Percentiles rank a stretch among this genome's conserved stretches.
Conservation (phyloP, 2,329 filamentous ascomycete species). For the Diaporthe australafricana region DNA sequence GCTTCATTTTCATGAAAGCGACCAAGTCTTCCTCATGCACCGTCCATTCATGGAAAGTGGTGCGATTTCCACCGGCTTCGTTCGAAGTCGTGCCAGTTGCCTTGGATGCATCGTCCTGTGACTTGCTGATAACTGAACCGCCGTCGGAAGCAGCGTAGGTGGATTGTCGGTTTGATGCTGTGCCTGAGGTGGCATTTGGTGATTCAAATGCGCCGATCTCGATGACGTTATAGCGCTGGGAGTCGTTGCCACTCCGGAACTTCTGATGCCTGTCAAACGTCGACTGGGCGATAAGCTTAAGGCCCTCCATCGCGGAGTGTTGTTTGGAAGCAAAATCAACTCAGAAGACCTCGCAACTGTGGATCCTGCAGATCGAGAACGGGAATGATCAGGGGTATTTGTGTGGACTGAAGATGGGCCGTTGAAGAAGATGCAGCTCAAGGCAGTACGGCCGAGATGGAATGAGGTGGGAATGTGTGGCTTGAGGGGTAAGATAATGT, state of each 20-base stretch:
- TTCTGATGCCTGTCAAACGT: constrained; percentile 37
- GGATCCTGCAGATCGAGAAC: constrained; percentile 18
- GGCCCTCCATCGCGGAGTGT: constrained; percentile 31
- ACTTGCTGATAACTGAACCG: background rate
- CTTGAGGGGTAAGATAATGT: constrained; percentile 32
- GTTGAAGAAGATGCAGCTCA: background rate
- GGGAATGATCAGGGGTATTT: background rate
- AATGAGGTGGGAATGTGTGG: constrained; percentile 29
- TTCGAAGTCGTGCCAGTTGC: background rate
- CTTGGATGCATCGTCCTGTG: constrained; percentile 1
- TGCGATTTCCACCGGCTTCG: constrained; percentile 5
- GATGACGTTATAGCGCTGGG: constrained; percentile 36
- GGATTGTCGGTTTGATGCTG: constrained; percentile 26
- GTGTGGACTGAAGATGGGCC: constrained; percentile 2
- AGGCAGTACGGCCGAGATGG: background rate
- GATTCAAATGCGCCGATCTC: constrained; percentile 36
- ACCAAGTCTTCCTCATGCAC: constrained; percentile 36
- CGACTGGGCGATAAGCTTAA: constrained; percentile 36
- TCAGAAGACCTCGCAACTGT: background rate
- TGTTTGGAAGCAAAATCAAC: no score
- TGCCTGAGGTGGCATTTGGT: background rate
- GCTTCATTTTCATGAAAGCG: constrained; percentile 36
- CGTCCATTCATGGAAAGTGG: constrained; percentile 37
- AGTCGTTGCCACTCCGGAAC: constrained; percentile 26
- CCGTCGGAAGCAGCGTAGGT: background rate